Evolutionary conservation across 352 stramenopile species (phyloP).

Genomic region (Globisporangium canariense): DNA sequence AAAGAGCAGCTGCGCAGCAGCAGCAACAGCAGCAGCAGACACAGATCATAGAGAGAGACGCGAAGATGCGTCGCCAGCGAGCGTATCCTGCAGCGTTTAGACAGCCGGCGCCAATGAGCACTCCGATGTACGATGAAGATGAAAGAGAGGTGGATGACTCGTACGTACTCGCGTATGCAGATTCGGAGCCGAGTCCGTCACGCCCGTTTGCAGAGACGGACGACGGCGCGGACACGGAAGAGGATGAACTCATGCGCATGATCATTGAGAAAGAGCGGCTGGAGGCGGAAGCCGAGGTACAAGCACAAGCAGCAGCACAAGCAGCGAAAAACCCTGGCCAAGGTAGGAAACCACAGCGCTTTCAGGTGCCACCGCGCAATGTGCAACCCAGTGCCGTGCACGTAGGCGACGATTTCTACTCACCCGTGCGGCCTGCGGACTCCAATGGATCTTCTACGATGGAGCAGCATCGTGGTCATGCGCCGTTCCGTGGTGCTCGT

Average conservation of each 20-base stretch:
- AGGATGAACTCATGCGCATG: slow-evolving; percentile 41
- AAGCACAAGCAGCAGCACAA: slow-evolving; percentile 15
- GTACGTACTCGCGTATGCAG: slow-evolving; percentile 5
- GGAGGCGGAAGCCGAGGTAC: slow-evolving; percentile 13
- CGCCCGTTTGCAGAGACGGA: not conserved
- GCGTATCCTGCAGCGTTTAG: not conserved
- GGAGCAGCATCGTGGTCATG: not conserved
- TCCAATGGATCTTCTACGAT: not conserved
- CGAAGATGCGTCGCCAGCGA: not conserved
- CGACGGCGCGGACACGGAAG: slow-evolving; percentile 20
- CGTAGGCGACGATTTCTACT: slow-evolving; percentile 27
- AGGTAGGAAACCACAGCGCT: not conserved
- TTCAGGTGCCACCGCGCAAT: slow-evolving; percentile 4
- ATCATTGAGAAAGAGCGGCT: slow-evolving; percentile 31
- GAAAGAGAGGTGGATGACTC: not conserved
- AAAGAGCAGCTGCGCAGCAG: not conserved
- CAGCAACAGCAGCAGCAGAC: slow-evolving; percentile 3
- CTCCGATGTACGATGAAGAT: not conserved
- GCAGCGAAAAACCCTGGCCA: not conserved
- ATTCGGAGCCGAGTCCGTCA: slow-evolving; percentile 14
- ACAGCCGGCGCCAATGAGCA: not conserved
- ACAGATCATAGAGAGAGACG: not conserved
- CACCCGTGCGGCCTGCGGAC: slow-evolving; percentile 24
- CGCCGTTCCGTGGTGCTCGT: slow-evolving; percentile 11
- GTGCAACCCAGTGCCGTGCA: not conserved